These are phyloP conservation scores for Rubia yunnanensis DNA, from an alignment of 257 asterid genomes.

Conservation along the genomic window DNA sequence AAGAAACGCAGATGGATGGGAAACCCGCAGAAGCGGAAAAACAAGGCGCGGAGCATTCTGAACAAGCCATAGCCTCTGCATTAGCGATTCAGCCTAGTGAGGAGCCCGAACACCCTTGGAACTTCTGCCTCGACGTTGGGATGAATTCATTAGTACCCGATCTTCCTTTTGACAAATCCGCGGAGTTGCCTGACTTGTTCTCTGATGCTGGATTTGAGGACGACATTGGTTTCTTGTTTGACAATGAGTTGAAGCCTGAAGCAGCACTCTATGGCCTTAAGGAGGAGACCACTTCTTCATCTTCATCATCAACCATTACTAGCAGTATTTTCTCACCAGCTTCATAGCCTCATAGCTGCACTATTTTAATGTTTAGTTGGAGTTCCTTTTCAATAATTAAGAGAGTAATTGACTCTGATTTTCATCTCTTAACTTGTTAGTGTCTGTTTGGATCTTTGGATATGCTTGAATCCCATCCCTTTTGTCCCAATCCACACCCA, in stretches of 20 bases:
- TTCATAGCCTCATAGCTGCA: background rate
- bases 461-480: too few relatives aligned
- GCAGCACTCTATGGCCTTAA: constrained; percentile 9
- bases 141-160: constrained; percentile 40
- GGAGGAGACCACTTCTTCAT: constrained; percentile 22
- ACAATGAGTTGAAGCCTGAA: constrained; percentile 25
- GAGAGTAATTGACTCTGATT: too few relatives aligned
- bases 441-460: too few relatives aligned
- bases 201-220: constrained; percentile 47
- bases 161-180: constrained; percentile 32
- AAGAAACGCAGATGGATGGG: constrained; percentile 14
- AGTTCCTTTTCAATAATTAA: background rate
- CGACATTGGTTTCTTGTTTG: constrained; percentile 45
- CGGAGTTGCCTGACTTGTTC: constrained; percentile 40
- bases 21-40: constrained; percentile 17
- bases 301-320: constrained; percentile 33
- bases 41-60: constrained; percentile 14
- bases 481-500: too few relatives aligned
- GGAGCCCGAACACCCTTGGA: constrained; percentile 62
- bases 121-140: constrained; percentile 40
- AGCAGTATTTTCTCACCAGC: background rate
- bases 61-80: constrained; percentile 15
- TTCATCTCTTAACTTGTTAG: too few relatives aligned
- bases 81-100: constrained; percentile 27
- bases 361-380: background rate